Base-by-base conservation (phyloP, 1,284 basidiomycete genomes). In the Singerocomus rubriflavus region DNA sequence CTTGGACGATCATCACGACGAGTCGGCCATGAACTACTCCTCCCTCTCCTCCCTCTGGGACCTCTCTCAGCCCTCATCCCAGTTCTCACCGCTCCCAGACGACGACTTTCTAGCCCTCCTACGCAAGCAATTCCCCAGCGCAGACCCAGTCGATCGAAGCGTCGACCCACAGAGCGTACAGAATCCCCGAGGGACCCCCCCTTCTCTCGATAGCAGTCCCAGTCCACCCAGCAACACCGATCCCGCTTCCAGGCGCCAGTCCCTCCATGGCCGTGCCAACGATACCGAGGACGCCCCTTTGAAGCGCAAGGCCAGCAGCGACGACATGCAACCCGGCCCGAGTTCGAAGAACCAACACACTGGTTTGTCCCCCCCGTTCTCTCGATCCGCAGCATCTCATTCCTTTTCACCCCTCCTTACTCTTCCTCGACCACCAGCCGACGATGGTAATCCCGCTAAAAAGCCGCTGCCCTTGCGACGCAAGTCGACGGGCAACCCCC, bases 41-140 rank as follows among this genome's bases (percentile, higher is more conserved):
- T 54, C 67, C 37, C 26, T 69, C 35, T 55, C 52, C 44, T 73
- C 79, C 25, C 76, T 86, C 64, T 89, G 87, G 86, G 85, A 88
- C 59, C 71, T 86, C 46, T 73, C 82, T 2, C 79, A 82, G 57
- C 71, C 79, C 14, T 69, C 81, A 9, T 72, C 78, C 45, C 61
- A 68, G 17, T 81, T 84, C 72, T 76, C 83, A n/a, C 79, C 82
- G 44, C 70, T 88, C 44, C 76, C 81, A 29, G 87, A 89, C 62
- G 81, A 84, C 61, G 87, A 89, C 68, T 88, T 91, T 58, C 79
- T 91, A 48, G 80, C 84, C 14, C 75, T 90, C 46, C 76, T 91
- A 4, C 82, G 85, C 64, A 88, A 87, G 60, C 87, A 89, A 65
- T 88, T 86, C 60, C 73, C 75, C 16, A 55, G 54, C 60, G 26